These are phyloP conservation scores for Thalassiosira livingstoniorum DNA, from an alignment of 352 stramenopile genomes.

Conservation along the genomic window DNA sequence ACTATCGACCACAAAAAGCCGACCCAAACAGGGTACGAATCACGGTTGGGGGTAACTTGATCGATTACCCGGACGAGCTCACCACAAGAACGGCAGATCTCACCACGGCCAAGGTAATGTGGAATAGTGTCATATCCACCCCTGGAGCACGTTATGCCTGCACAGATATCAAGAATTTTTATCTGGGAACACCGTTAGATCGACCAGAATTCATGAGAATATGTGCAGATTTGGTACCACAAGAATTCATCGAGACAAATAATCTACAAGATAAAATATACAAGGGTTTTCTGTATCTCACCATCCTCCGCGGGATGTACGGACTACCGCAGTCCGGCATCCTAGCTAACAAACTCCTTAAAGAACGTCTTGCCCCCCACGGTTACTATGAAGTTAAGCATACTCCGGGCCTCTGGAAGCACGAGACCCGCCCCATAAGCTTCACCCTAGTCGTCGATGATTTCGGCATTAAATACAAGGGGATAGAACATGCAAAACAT, in stretches of 20 bases:
- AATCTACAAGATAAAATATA: constrained; percentile 15
- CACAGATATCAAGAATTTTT: constrained; percentile 46
- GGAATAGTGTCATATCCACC: constrained; percentile 35
- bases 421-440: not conserved
- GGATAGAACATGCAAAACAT: constrained; percentile 24
- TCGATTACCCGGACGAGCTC: not conserved
- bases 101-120: constrained; percentile 24
- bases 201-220: constrained; percentile 53
- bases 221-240: constrained; percentile 10
- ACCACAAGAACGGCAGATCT: constrained; percentile 40
- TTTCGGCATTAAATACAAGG: not conserved
- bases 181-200: constrained; percentile 37
- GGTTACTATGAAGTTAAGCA: not conserved
- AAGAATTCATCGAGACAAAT: constrained; percentile 41
- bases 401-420: too few species aligned
- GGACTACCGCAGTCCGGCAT: constrained; percentile 45
- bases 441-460: not conserved
- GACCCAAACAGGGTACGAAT: constrained; percentile 14
- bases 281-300: constrained; percentile 29
- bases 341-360: not conserved
- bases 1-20: constrained; percentile 11
- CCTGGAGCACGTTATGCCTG: constrained; percentile 9
- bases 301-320: too few species aligned
- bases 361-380: not conserved
- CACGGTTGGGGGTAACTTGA: constrained; percentile 5